Evolutionary conservation across 768 basidiomycete species (phyloP).

Genomic region (Tulasnella sp.): DNA sequence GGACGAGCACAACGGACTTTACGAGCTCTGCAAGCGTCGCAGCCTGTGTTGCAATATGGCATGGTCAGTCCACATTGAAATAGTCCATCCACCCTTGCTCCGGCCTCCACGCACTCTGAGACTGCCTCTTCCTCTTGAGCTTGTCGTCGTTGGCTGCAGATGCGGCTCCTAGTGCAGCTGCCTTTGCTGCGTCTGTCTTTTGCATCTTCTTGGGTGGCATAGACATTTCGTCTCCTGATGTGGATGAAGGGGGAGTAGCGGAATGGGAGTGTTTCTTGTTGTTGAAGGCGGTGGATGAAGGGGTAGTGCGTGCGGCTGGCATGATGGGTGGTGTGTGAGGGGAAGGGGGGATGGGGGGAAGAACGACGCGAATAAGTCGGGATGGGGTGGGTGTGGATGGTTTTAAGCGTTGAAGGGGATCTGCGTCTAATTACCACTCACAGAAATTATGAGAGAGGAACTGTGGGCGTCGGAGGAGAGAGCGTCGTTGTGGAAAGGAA

Average conservation of each 20-base stretch:
- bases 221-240: constrained; percentile 9
- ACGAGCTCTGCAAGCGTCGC: constrained; percentile 76
- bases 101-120: constrained; percentile 48
- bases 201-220: not conserved
- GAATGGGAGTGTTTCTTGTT: constrained; percentile 10
- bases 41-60: constrained; percentile 36
- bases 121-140: constrained; percentile 78
- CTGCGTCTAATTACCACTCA: not conserved
- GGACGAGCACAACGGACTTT: constrained; percentile 69
- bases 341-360: not conserved
- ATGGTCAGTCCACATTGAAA: not conserved
- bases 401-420: not conserved
- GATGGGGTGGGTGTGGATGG: not conserved
- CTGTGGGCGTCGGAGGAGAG: not conserved
- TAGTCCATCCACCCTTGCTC: not conserved
- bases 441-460: not conserved
- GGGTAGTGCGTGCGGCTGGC: constrained; percentile 9
- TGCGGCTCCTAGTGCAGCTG: not conserved
- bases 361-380: constrained; percentile 13
- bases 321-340: not conserved
- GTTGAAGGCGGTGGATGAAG: not conserved
- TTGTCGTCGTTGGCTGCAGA: constrained; percentile 37
- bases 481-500: not conserved
- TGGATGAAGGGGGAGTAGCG: constrained; percentile 10
- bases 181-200: not conserved